These are phyloP conservation scores for Anthracocystis walkeri DNA, from an alignment of 1,284 basidiomycete species.

Conservation along the genomic window DNA sequence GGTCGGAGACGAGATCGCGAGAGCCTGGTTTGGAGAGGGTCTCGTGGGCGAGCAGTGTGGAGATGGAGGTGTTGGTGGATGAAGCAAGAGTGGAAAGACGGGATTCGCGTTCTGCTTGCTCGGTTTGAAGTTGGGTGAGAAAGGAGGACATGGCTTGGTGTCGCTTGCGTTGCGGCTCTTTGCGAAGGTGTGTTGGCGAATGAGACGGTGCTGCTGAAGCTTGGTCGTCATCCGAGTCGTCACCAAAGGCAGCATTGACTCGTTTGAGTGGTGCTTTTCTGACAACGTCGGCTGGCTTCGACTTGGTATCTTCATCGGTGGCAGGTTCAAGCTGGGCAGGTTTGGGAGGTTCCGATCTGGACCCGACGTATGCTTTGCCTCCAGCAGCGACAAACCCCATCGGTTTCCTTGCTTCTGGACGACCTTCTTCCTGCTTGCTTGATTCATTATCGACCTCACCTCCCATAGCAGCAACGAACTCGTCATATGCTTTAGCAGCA, in stretches of 20 bases:
- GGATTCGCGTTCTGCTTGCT: slow-evolving; percentile 88
- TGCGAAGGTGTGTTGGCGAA: not conserved
- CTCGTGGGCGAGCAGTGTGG: slow-evolving; percentile 75
- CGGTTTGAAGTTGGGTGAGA: slow-evolving; percentile 69
- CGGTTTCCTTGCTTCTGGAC: not conserved
- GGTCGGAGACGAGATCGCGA: slow-evolving; percentile 82
- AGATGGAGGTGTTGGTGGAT: slow-evolving; percentile 36
- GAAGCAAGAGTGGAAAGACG: slow-evolving; percentile 72
- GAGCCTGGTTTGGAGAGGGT: slow-evolving; percentile 80
- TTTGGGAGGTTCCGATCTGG: not conserved
- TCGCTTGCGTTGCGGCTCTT: slow-evolving; percentile 47
- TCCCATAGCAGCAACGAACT: slow-evolving; percentile 59
- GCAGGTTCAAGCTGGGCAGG: not conserved
- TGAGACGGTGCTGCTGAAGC: not conserved
- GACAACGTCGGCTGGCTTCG: not conserved
- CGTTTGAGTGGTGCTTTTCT: slow-evolving; percentile 9
- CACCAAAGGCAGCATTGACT: slow-evolving; percentile 30
- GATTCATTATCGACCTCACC: slow-evolving; percentile 17
- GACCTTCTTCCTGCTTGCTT: not conserved
- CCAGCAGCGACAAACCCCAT: slow-evolving; percentile 53
- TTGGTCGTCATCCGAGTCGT: slow-evolving; percentile 33
- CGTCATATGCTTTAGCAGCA: slow-evolving; percentile 56
- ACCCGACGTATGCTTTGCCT: slow-evolving; percentile 41
- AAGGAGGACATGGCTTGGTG: slow-evolving; percentile 54
- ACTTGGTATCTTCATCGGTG: not conserved